Evolutionary conservation across 495 filamentous ascomycete genomes (phyloP), one percentile per base, ranked within the genome.

Genomic region (Podospora tetraspora): DNA sequence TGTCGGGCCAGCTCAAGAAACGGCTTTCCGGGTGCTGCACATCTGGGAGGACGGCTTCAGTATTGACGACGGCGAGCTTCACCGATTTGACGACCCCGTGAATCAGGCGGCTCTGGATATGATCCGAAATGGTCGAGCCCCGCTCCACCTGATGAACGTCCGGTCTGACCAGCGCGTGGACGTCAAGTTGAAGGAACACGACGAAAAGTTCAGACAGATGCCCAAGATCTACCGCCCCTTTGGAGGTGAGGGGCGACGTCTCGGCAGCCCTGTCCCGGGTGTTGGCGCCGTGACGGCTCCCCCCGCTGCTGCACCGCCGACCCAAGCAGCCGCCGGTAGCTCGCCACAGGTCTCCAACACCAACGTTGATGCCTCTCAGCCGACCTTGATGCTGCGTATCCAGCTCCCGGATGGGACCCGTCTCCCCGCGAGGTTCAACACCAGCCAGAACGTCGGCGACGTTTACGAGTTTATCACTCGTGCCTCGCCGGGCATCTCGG

Each of bases 21-120:
- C 43, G 43, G 43, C 43, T 8, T 52, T 52, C 43, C 87, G 93
- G 56, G 87, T 86, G 21, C 84, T 99, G 56, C 93, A 97, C 72
- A 89, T 99, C 69, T 99, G 95, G 95, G 81, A 84, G 16, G 91
- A 99, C 78, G 95, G 95, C 3, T 97, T 98, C 74, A 97, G 92
- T 59, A 89, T 99, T 43, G 96, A 97, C 70, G 94, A 98, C 73
- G 95, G 95, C 22, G 88, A 90, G n/a, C 87, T 99, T 10, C 93
- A 88, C 73, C 87, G 91, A 34, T 94, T 92, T 66, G 92, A 96
- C 71, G 94, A 98, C 76, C 93, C 95, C 19, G 86, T 86, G 7
- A 96, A 97, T 73, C 87, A 88, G 22, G 87, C 87, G 27, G 91
- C 93, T 64, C 82, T 99, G 23, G 84, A 90, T 30, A 89, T 92